Conservation (phyloP, 257 asterid species). For the Fraxinus cuspidata region DNA sequence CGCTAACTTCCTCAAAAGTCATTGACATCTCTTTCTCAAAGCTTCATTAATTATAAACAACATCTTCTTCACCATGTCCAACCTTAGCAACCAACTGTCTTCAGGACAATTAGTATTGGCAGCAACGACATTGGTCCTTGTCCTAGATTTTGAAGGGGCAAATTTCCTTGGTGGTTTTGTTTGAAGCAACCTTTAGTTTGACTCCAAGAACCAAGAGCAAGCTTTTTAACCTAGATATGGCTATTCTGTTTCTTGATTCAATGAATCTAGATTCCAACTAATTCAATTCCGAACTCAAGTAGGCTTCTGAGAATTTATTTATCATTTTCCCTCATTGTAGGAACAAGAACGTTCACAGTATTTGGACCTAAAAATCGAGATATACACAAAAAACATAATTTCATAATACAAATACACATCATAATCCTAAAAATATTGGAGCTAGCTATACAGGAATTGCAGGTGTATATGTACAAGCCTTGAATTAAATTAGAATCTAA, state of each 20-base stretch:
- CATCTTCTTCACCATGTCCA: too few species aligned
- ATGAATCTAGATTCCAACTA: neutral
- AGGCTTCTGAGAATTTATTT: neutral
- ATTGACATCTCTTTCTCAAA: too few species aligned
- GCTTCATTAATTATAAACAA: too few species aligned
- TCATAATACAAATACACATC: constrained; percentile 11
- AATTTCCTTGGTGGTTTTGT: too few species aligned
- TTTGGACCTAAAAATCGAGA: constrained; percentile 65
- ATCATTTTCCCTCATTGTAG: constrained; percentile 5
- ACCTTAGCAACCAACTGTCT: too few species aligned
- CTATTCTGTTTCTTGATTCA: neutral
- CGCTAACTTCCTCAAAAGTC: neutral
- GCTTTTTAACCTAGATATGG: neutral
- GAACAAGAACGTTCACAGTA: constrained; percentile 51
- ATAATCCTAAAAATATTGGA: too few species aligned
- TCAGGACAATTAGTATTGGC: too few species aligned
- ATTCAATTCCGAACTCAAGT: neutral
- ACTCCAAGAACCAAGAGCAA: too few species aligned
- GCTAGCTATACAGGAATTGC: too few species aligned
- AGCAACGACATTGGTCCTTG: too few species aligned
- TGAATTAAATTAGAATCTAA: neutral
- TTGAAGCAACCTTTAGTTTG: too few species aligned
- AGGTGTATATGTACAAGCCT: neutral
- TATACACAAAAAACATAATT: constrained; percentile 20
- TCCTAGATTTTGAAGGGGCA: too few species aligned